Percentiles rank a stretch among this genome's conserved stretches.
Evolutionary conservation across 192 early-diverging fungal species (phyloP).

Genomic region (Thamnidium elegans): DNA sequence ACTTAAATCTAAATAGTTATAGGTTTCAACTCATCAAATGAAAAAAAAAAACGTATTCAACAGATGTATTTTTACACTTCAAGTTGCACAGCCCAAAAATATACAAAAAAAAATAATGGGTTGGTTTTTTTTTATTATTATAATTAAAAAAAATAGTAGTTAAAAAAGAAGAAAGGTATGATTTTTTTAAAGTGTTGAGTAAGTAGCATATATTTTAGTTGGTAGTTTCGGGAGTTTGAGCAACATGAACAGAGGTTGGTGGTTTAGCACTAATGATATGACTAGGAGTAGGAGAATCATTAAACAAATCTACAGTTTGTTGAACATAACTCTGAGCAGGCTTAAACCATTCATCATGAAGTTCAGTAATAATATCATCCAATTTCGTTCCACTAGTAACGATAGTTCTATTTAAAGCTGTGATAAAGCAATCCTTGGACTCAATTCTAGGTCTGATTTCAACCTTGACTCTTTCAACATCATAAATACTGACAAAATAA

Average conservation of each 20-base stretch:
- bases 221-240: too few relatives aligned
- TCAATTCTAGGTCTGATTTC: conserved; percentile 45
- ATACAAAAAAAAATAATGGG: too few relatives aligned
- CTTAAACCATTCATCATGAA: conserved; percentile 45
- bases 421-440: conserved; percentile 37
- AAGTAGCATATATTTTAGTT: too few relatives aligned
- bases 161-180: too few relatives aligned
- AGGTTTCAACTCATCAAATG: too few relatives aligned
- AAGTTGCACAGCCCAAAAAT: too few relatives aligned
- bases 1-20: too few relatives aligned
- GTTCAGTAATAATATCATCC: conserved; percentile 39
- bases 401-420: conserved; percentile 38
- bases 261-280: conserved; percentile 25
- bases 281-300: conserved; percentile 23
- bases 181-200: too few relatives aligned
- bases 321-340: conserved; percentile 31
- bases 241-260: conserved; percentile 9
- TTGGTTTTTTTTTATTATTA: too few relatives aligned
- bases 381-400: conserved; percentile 40
- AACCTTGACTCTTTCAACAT: conserved; percentile 34
- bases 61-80: too few relatives aligned
- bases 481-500: conserved; percentile 39
- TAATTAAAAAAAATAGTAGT: too few relatives aligned
- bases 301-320: conserved; percentile 38
- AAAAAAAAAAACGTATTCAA: too few relatives aligned